Base-by-base conservation (phyloP, 768 basidiomycete genomes). In the Boletus speciosus region DNA sequence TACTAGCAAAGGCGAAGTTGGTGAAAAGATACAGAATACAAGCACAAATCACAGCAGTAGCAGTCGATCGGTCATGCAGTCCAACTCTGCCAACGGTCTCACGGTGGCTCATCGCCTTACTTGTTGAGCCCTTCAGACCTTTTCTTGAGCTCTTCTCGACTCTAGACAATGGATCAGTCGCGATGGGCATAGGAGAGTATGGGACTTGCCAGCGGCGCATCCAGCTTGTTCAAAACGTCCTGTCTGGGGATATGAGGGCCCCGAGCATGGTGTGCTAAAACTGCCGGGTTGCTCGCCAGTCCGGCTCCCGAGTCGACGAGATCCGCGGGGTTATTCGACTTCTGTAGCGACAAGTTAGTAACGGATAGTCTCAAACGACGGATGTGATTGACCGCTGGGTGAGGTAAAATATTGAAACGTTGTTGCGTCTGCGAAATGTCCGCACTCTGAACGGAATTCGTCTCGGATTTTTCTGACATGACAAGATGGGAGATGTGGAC, bases 291-390 rank as follows among this genome's bases (percentile, higher is more conserved):
- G 47, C 63, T 63, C 40, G 61, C 72, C 53, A 80, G 57, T 9
- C 69, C 66, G n/a, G 71, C 73, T 4, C 71, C 71, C 23, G 66
- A 56, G 49, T 74, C 73, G 34, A 37, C 41, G 42, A 81, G 75
- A 61, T 85, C 81, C 10, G 75, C 72, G 14, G 84, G 84, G 59
- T 86, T 74, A 57, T 86, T 85, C 6, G 80, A 72, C 73, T 77
- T 83, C 84, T 86, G 54, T 35, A 21, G 29, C 1, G 14, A 36
- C 7, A 15, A 1, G 21, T 44, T 5, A 37, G 34, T 31, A 5
- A 29, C 3, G 10, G 2, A 27, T 15, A 10, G 6, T 19, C 39
- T 31, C 38, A 51, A 15, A 42, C 2, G 4, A 35, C 4, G 10
- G 19, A 34, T 57, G 42, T 31, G 3, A 62, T 78, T 45, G 61